These are phyloP conservation scores for Codiaeum variegatum DNA, from an alignment of 441 rosid genomes.

Conservation along the genomic window DNA sequence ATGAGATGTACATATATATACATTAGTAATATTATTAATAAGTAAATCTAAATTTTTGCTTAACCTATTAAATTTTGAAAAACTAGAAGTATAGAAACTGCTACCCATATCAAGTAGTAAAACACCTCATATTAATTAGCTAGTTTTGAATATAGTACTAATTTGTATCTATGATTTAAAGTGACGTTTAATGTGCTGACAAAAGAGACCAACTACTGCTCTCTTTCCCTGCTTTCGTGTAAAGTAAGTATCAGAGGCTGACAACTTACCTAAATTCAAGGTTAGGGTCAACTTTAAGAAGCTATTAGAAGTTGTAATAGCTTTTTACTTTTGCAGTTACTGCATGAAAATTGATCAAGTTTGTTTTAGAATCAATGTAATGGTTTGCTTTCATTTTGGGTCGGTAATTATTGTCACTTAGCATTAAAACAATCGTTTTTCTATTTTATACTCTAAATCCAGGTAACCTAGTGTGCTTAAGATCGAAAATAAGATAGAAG, in stretches of 20 bases:
- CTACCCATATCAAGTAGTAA: no score
- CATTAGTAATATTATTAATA: no score
- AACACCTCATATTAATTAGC: no score
- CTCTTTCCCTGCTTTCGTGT: no score
- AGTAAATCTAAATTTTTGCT: neutral
- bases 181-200: no score
- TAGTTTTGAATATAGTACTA: no score
- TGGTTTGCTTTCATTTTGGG: neutral
- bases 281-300: neutral
- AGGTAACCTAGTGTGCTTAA: conserved; percentile 10
- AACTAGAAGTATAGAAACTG: neutral
- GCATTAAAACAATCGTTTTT: neutral
- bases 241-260: conserved; percentile 5
- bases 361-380: conserved; percentile 1
- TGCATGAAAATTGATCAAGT: neutral
- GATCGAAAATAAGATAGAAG: conserved; percentile 87
- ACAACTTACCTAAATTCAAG: neutral
- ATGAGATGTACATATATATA: no score
- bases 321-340: neutral
- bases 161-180: no score
- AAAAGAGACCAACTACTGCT: no score
- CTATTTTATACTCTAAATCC: neutral
- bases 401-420: neutral
- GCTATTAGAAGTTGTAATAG: neutral
- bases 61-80: neutral